Base-by-base conservation (phyloP, 768 basidiomycete genomes). In the Tylopilus cervinicoccineus region DNA sequence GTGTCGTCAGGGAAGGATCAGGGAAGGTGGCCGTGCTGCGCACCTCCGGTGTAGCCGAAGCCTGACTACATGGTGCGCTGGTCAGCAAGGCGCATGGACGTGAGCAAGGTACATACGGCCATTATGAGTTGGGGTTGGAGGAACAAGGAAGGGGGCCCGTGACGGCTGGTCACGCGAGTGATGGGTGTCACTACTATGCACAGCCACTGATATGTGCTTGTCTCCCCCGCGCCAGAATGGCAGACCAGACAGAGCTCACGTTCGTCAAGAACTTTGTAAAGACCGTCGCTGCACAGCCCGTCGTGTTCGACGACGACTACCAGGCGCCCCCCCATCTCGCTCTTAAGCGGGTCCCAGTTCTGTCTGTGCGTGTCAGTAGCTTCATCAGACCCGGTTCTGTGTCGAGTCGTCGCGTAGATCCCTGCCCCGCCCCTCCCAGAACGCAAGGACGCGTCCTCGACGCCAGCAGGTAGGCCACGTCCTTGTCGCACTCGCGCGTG, bases 221-320 rank as follows among this genome's bases (percentile, higher is more conserved):
- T 37, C n/a, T n/a, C 22, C 38, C 36, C 36, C 13, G 20, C 43
- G n/a, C 13, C 33, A 31, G 14, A 13, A 75, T 76, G 76, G 77
- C 85, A 51, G 85, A 87, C 63, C 73, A 74, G 52, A 70, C 68
- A 34, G 79, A 80, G 48, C 66, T 72, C 48, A 76, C 82, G 9
- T 89, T 91, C 62, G 79, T 83, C 36, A 82, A 77, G 58, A 77
- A 77, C 3, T 83, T 85, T 53, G 63, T 81, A 47, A 82, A 80
- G 52, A 81, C 79, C 12, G 61, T 93, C 55, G 74, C 80, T 1
- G 70, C 75, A 2, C 85, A 88, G 64, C 84, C 85, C 22, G 74
- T 91, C 48, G 73, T 71, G 4, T 91, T 82, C 60, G 66, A 72
- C 32, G 80, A 91, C 67, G 83, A 89, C 67, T 90, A 87, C 66